phyloP scores from a whole-genome alignment of 1,139 yeast genomes.

The Meyerozyma athensensis region DNA sequence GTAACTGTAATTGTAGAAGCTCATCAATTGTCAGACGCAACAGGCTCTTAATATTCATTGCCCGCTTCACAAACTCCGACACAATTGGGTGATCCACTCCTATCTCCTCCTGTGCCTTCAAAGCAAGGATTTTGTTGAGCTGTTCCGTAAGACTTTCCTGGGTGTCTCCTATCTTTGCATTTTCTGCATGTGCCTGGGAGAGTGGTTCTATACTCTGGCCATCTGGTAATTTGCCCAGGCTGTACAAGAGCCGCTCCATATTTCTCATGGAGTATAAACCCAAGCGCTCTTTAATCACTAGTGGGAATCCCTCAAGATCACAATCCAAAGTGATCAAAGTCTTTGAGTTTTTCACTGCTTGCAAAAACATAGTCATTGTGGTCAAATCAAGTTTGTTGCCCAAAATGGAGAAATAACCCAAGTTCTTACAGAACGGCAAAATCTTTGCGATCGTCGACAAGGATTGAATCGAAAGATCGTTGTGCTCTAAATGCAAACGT shows the following conservation, averaged over 20 bases:
- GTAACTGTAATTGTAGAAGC: conserved; percentile 50
- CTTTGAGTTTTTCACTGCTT: conserved; percentile 37
- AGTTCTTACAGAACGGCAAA: conserved; percentile 54
- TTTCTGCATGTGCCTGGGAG: not conserved
- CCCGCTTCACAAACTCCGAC: conserved; percentile 38
- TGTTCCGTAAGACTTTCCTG: conserved; percentile 31
- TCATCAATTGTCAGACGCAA: conserved; percentile 54
- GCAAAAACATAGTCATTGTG: conserved; percentile 36
- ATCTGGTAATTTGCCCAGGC: conserved; percentile 5
- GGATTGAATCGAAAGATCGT: conserved; percentile 43
- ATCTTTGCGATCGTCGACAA: conserved; percentile 55
- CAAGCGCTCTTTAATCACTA: conserved; percentile 48
- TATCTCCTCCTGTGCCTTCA: conserved; percentile 21
- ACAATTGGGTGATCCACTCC: conserved; percentile 25
- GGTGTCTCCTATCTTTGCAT: not conserved
- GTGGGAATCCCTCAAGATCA: conserved; percentile 35
- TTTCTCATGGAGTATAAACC: conserved; percentile 69
- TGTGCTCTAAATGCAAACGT: conserved; percentile 60
- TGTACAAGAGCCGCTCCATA: conserved; percentile 46
- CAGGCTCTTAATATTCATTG: conserved; percentile 39
- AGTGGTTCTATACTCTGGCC: not conserved
- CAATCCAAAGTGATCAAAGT: conserved; percentile 38
- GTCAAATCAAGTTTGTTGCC: conserved; percentile 54
- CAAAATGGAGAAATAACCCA: conserved; percentile 54
- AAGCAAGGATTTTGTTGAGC: conserved; percentile 28